A percentile compares a stretch with the other conserved stretches of the same genome.
Conservation (phyloP, 2,329 filamentous ascomycete genomes). For the Endoconidiophora polonica region DNA sequence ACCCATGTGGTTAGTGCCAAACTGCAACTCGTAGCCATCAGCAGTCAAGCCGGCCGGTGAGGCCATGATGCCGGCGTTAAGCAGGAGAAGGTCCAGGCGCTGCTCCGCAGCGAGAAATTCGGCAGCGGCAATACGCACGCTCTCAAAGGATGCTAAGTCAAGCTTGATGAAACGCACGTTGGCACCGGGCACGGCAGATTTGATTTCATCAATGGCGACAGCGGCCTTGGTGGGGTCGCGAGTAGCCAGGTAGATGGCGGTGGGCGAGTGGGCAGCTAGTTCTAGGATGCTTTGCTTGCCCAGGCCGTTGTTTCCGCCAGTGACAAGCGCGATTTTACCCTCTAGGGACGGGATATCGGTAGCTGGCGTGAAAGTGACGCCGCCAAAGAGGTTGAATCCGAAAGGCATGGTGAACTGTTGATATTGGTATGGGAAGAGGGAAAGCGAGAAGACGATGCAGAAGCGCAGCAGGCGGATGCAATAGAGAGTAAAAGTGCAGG, state of each 20-base stretch:
- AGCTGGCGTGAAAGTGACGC: conserved; percentile 20
- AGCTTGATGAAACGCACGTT: conserved; percentile 15
- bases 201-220: conserved; percentile 10
- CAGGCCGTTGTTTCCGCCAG: conserved; percentile 26
- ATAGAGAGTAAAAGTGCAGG: too few relatives aligned
- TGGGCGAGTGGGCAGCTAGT: conserved; percentile 25
- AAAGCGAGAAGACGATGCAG: conserved; percentile 5
- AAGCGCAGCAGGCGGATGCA: neutral
- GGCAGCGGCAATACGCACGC: conserved; percentile 23
- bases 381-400: conserved; percentile 10
- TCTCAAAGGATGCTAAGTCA: conserved; percentile 23
- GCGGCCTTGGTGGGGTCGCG: conserved; percentile 26
- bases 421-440: conserved; percentile 3
- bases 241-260: conserved; percentile 28
- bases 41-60: conserved; percentile 18
- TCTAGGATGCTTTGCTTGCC: conserved; percentile 22
- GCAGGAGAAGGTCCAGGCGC: conserved; percentile 24
- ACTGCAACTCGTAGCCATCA: conserved; percentile 28
- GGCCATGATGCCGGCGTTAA: conserved; percentile 30
- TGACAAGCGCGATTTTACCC: conserved; percentile 30
- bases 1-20: conserved; percentile 29
- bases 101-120: conserved; percentile 19
- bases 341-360: conserved; percentile 28
- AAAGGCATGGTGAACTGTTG: conserved; percentile 12
- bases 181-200: conserved; percentile 7